Base-by-base conservation (phyloP, 192 early-diverging fungal species). In the Coemansia sp. region DNA sequence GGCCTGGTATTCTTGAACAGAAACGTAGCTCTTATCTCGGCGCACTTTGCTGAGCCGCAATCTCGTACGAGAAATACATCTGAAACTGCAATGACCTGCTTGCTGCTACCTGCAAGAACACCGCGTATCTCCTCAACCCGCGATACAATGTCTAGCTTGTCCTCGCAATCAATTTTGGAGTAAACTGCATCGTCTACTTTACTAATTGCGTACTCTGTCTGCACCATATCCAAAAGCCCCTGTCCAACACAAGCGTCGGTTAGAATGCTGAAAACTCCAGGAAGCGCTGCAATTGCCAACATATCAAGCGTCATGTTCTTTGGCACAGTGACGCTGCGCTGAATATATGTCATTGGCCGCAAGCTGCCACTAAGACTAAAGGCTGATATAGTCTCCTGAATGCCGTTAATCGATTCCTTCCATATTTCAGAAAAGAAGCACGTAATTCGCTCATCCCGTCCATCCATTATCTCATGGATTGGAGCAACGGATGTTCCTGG, bases 401-500 rank as follows among this genome's bases (percentile, higher is more conserved):
- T 21, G 21, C 32, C 32, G 32, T 2, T 32, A 2, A 32, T 54
- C 9, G 8, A 23, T 54, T 8, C 52, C 52, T 9, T 26, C 94
- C 95, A 95, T 16, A 94, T 86, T 56, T 88, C 84, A 45, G 84
- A 84, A 83, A 94, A 98, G 83, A 98, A 96, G 44, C 87, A 83
- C 73, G 92, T 93, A 71, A 96, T 91, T 52, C 93, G 86, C 50
- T 92, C 86, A 67, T 96, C 94, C 41, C 70, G 63, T 23, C 89
- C 92, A 65, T 81, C 65, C 59, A 74, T 63, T n/a, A 69, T 18
- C 65, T 85, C 75, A 65, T 96, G 95, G 68, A 98, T 91, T 43
- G 91, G 91, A 62, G 90, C 87, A 68, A 90, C 89, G 2, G 92
- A 88, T 65, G 88, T 87, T 44, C 84, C 81, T 41, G 94, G 92